Base-by-base conservation (phyloP, 2,329 filamentous ascomycete genomes). In the Colletotrichum sp. region DNA sequence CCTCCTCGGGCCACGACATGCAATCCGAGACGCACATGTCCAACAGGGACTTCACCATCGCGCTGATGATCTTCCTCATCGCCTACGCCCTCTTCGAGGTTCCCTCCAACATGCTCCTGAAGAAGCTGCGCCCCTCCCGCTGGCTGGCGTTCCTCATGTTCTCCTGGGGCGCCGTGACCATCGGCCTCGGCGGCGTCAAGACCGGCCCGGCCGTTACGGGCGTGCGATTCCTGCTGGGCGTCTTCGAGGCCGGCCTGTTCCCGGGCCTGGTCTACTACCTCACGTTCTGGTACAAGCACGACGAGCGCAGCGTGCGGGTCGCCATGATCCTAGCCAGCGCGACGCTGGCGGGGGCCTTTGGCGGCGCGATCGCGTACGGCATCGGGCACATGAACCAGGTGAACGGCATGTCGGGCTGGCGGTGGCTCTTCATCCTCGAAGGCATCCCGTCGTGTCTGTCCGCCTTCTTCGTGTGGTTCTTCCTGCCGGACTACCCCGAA, bases 11-110 rank as follows among this genome's bases (percentile, higher is more conserved):
- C 60, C 86, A 94, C 81, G 92, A 94, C 83, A 88, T 95, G 78
- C 88, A 94, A 43, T 86, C 87, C 22, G 88, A 91, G 79, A 92
- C 92, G 3, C 78, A 87, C 77, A 93, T 94, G 89, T 91, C 89
- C 3, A 87, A 89, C 67, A 86, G 89, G 80, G 87, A 94, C 79
- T 95, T 91, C 83, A 90, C 90, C 79, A 83, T 88, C 58, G 87
- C 87, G 8, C 89, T 94, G 61, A 88, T 89, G 80, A 89, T 93
- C 76, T 89, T 94, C 71, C 90, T 93, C 65, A 87, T 87, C 65
- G 78, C 80, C 22, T 86, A 86, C 67, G 85, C 86, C 39, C 71
- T 86, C 39, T 85, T 86, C 70, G 85, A 87, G 79, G 80, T 83
- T 1, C 85, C 85, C 0, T 84, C 82, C 76, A 87, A 86, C 71